phyloP scores from a whole-genome alignment of 148 eudicot genomes.

The Pouteria glomerata region DNA sequence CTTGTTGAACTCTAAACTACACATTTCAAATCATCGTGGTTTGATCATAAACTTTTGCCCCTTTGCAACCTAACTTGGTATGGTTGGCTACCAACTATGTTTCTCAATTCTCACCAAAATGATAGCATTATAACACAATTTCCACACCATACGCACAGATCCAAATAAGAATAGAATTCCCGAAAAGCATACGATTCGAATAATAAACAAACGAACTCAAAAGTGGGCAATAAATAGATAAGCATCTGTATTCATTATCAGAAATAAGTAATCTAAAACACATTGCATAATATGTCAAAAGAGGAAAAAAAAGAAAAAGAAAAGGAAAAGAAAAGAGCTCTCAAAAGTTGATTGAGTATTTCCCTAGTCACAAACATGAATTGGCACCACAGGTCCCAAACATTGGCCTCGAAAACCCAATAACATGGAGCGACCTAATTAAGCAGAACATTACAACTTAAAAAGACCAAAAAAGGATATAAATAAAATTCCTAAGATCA shows the following conservation, averaged over 20 bases:
- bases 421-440: neutral
- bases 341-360: neutral
- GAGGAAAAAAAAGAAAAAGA: no score
- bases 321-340: no score
- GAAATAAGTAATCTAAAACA: neutral
- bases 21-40: neutral
- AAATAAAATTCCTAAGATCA: neutral
- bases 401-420: no score
- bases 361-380: conserved; percentile 9
- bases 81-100: neutral
- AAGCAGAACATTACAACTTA: neutral
- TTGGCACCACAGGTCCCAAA: neutral
- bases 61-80: neutral
- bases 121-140: neutral
- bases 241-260: neutral
- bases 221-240: neutral
- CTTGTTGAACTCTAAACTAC: neutral
- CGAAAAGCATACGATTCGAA: neutral
- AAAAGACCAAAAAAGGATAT: neutral
- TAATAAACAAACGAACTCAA: neutral
- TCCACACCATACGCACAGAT: neutral
- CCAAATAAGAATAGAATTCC: neutral
- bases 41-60: neutral
- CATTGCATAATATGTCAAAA: neutral
- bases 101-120: neutral